A percentile compares a stretch with the other conserved stretches of the same genome.
Evolutionary conservation across 2,329 filamentous ascomycete species (phyloP).

Genomic region (Phaeoacremonium minimum): DNA sequence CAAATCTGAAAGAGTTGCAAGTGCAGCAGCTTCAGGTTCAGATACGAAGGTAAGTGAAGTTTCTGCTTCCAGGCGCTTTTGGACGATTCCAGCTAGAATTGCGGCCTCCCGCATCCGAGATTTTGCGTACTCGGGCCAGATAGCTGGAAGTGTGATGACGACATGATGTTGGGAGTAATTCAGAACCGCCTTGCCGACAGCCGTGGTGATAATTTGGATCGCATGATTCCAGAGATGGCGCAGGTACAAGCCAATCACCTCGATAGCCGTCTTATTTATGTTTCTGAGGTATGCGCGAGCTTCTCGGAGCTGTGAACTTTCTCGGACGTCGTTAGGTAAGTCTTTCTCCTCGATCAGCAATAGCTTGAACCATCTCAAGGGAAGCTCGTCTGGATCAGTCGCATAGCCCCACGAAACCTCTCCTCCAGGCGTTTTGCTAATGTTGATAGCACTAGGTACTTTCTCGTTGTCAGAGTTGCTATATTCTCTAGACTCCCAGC

Average conservation of each 20-base stretch:
- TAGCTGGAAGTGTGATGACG: constrained; percentile 38
- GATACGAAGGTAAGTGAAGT: constrained; percentile 30
- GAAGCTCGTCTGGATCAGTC: constrained; percentile 13
- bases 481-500: constrained; percentile 17
- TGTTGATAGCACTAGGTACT: constrained; percentile 20
- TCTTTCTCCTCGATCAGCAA: constrained; percentile 27
- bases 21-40: constrained; percentile 40
- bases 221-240: constrained; percentile 25
- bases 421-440: accelerated
- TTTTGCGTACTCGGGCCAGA: constrained; percentile 36
- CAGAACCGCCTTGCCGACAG: constrained; percentile 15
- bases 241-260: constrained; percentile 27
- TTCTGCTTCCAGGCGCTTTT: constrained; percentile 7
- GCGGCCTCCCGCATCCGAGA: constrained; percentile 29
- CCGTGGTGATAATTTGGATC: constrained; percentile 16
- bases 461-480: constrained; percentile 25
- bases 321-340: constrained; percentile 13
- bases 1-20: constrained; percentile 27
- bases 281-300: background rate
- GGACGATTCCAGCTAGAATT: constrained; percentile 28
- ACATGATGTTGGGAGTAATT: constrained; percentile 23
- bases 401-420: constrained; percentile 25
- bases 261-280: constrained; percentile 15
- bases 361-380: constrained; percentile 36
- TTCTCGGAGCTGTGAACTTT: constrained; percentile 13